Base-by-base conservation (phyloP, 768 basidiomycete species). In the Punctularia strigosozonata region DNA sequence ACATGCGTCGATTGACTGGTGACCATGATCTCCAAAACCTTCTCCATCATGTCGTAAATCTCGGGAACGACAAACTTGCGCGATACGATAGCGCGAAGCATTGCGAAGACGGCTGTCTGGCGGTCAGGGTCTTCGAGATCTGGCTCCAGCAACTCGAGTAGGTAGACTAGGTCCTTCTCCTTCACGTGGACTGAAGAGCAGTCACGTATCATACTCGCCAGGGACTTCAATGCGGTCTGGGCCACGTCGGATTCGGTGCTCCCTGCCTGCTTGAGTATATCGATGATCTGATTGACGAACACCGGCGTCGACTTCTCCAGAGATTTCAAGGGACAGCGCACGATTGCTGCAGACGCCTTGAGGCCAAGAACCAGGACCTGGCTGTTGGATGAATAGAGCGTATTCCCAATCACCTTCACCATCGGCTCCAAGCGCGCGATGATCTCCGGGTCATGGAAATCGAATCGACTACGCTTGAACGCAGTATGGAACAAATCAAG, bases 21-120 rank as follows among this genome's bases (percentile, higher is more conserved):
- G 28, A 99, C 88, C 69, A 95, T 79, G 48, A 94, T 75, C 46
- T 89, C 81, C 3, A 89, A 79, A 17, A 97, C 79, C 42, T 79
- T 78, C 43, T 88, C 87, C 92, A 99, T 97, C 25, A 92, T 61
- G 56, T 98, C 92, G 61, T 99, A 99, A 37, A 99, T 82, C 58
- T 98, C 95, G 0, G 88, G 88, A 0, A 94, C 87, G 23, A 98
- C 79, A 45, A 98, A 85, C 53, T 86, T 88, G 23, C 92, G 77
- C 4, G 81, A 72, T 13, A 98, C 79, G 47, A 98, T 89, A 19
- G 91, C 84, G 7, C 89, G 81, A 13, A 99, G 73, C 49, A 98
- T 73, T 1, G 83, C 64, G 56, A 99, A 98, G 6, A 87, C 82
- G 6, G 88, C 71, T 3, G 72, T 74, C 58, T 99, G 95, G 5